Base-by-base conservation (phyloP, 441 rosid genomes). In the Syzygium syzygioides region DNA sequence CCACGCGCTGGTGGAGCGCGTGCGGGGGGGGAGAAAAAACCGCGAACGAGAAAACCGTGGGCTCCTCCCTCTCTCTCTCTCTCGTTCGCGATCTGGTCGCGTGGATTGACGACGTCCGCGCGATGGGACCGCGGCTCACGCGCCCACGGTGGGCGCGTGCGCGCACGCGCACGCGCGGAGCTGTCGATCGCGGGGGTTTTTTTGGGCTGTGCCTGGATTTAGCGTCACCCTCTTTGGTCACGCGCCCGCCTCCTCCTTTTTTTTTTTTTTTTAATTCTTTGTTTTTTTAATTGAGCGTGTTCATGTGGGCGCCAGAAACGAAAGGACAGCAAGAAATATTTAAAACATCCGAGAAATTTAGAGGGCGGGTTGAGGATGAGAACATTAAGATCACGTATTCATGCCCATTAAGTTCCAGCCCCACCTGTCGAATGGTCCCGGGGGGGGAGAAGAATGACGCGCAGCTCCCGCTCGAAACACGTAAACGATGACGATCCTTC, bases 401-500 rank as follows among this genome's bases (percentile, higher is more conserved):
- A 7, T 14, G 66, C 18, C 18, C 66, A 13, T 28, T 60, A 60
- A 60, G 28, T 52, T 52, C 28, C 13, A 28, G 3, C 14, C 9
- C 71, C 18, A 14, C 20, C 14, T 2, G 34, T 64, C 68, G 30
- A 3, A 30, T n/a, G 20, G 30, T 64, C 3, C 20, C 20, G 41
- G 41, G 41, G 37, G 37, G 45, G 48, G 9, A 45, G 15, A 18
- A 60, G 30, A 6, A 13, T 0, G 32, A 14, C n/a, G 18, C 15
- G 17, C 32, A 4, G 2, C 34, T 6, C 18, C 14, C 1, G 14
- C 28, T 60, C 30, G 7, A n/a, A 7, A 62, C 34, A n/a, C 10
- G 4, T 64, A 15, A n/a, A 30, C 30, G 5, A n/a, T 5, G 1
- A 30, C 12, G 11, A 6, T n/a, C 11, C 20, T 15, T 2, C 1